A percentile compares a stretch with the other conserved stretches of the same genome.
Evolutionary conservation across 2,329 filamentous ascomycete species (phyloP).

Genomic region (Beauveria sp.): DNA sequence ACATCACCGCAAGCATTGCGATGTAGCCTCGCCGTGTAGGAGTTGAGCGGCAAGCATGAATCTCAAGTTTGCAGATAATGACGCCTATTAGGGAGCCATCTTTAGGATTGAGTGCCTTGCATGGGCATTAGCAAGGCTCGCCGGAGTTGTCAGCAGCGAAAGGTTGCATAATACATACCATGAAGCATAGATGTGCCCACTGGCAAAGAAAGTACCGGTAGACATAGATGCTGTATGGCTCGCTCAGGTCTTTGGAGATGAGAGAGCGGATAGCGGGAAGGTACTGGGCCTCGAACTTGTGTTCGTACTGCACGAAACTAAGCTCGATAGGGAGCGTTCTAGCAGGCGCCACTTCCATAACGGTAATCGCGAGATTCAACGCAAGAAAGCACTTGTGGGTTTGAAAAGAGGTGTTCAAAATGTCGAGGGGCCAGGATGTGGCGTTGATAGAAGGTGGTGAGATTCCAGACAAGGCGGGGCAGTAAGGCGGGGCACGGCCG

Average conservation of each 20-base stretch:
- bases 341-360: slow-evolving; percentile 25
- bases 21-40: slow-evolving; percentile 82
- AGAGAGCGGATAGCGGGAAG: slow-evolving; percentile 82
- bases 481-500: slow-evolving; percentile 3
- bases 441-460: slow-evolving; percentile 1
- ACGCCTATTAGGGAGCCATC: slow-evolving; percentile 71
- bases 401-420: not conserved
- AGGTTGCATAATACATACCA: slow-evolving; percentile 47
- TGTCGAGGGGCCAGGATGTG: not conserved
- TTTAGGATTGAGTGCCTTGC: slow-evolving; percentile 50
- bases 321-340: slow-evolving; percentile 38
- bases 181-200: slow-evolving; percentile 96
- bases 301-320: slow-evolving; percentile 55
- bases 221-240: slow-evolving; percentile 98
- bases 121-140: not conserved
- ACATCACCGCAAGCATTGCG: slow-evolving; percentile 91
- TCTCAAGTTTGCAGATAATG: slow-evolving; percentile 89
- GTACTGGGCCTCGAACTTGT: slow-evolving; percentile 53
- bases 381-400: too few species aligned
- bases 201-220: slow-evolving; percentile 97
- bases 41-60: slow-evolving; percentile 73
- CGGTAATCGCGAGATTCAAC: not conserved
- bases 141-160: slow-evolving; percentile 9
- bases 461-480: slow-evolving; percentile 4
- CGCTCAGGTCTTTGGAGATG: slow-evolving; percentile 93